Evolutionary conservation across 73 alveolate genomes (phyloP), one percentile per base, ranked within the genome.

Genomic region (Paramecium caudatum): DNA sequence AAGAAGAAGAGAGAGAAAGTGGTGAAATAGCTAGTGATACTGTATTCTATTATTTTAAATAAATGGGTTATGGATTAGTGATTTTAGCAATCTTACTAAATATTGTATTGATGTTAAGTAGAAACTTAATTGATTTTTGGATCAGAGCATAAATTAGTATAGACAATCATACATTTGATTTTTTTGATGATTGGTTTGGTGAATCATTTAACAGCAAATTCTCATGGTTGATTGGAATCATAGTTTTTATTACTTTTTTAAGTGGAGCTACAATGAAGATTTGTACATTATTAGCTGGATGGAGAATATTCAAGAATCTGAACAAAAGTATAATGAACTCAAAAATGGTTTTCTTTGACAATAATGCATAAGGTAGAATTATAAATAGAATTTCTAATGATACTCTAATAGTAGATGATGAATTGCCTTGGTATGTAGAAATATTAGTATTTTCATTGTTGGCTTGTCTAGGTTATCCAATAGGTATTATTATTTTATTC

Each of bases 1-100:
- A 90, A 15, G 95, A 91, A 2, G 95, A 91, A 90, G 94, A 91
- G 46, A 90, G 91, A 50, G 91, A 90, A 74, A 41, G 16, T 21
- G 95, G 94, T 13, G 84, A 61, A 34, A 92, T 91, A 7, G 90
- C 82, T 1, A 9, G 43, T n/a, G 93, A 86, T 47, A 86, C 93
- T 43, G 74, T 86, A n/a, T 36, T 48, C 19, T 62, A 70, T 23
- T 86, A 63, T 23, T 3, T 86, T n/a, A 23, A 43, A 34, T 43
- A 70, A 17, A 86, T 86, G 93, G 25, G 90, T 12, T 63, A 21
- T 9, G 39, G 17, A 13, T 41, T 86, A 25, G 43, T 86, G 0
- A 12, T 27, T 33, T 34, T 39, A 6, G 63, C 68, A 15, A 21
- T 86, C n/a, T 27, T 86, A 13, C 43, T 78, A 2, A 62, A 50